These are phyloP conservation scores for Mercurialis annua DNA, from an alignment of 345 rosid genomes.

Conservation along the genomic window DNA sequence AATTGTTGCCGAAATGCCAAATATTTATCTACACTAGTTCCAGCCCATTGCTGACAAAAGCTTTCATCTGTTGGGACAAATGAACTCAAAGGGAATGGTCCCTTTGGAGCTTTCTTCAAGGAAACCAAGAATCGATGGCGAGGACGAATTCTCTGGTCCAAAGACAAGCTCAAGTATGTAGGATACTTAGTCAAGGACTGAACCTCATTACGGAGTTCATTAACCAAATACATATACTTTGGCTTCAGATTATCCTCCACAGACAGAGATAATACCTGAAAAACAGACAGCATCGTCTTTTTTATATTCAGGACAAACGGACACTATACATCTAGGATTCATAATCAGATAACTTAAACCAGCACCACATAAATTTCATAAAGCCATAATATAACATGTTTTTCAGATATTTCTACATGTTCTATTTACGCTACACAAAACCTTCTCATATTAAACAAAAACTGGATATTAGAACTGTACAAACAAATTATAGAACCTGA, in stretches of 20 bases:
- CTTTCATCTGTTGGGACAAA: conserved; percentile 78
- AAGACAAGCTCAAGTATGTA: conserved; percentile 78
- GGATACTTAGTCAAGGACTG: conserved; percentile 81
- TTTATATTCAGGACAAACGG: not conserved
- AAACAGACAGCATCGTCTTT: conserved; percentile 17
- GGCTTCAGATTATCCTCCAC: conserved; percentile 93
- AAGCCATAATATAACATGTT: not conserved
- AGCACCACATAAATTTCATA: not conserved
- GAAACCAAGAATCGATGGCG: conserved; percentile 85
- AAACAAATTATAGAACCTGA: not conserved
- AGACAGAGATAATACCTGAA: conserved; percentile 83
- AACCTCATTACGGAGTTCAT: conserved; percentile 77
- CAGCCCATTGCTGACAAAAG: conserved; percentile 90
- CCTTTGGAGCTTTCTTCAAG: conserved; percentile 86
- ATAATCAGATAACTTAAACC: not conserved
- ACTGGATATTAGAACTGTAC: not conserved
- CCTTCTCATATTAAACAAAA: not conserved
- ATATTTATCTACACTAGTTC: conserved; percentile 75
- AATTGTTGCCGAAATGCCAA: conserved; percentile 75
- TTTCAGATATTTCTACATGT: not conserved
- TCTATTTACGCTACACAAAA: not conserved
- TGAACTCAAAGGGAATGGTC: conserved; percentile 90
- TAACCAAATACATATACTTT: conserved; percentile 77
- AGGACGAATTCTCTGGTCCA: conserved; percentile 92
- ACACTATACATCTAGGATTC: not conserved